A percentile compares a stretch with the other conserved stretches of the same genome.
Conservation (phyloP, 352 stramenopile genomes). For the Phytophthora chlamydospora region DNA sequence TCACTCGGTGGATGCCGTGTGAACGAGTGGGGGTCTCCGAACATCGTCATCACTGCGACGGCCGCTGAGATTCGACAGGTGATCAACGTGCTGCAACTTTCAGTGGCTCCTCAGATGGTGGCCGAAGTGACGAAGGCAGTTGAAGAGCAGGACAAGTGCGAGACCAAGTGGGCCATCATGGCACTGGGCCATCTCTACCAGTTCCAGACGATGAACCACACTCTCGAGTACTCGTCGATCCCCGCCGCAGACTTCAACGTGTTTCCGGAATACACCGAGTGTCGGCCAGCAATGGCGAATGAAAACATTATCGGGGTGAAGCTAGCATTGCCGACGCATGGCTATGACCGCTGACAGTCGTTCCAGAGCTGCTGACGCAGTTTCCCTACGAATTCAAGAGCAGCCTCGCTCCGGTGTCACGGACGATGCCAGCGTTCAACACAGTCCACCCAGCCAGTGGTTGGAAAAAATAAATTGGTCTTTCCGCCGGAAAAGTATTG, state of each 20-base stretch:
- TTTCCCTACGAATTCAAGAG: conserved; percentile 29
- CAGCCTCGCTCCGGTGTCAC: conserved; percentile 17
- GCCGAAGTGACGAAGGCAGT: conserved; percentile 13
- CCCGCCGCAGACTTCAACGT: conserved; percentile 28
- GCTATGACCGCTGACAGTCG: conserved; percentile 16
- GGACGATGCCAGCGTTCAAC: conserved; percentile 17
- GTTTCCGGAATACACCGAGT: conserved; percentile 34
- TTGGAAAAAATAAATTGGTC: too few relatives aligned
- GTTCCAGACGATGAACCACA: conserved; percentile 27
- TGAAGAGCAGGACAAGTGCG: conserved; percentile 4
- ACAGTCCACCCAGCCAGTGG: conserved; percentile 19
- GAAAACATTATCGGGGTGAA: conserved; percentile 15
- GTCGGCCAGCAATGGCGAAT: conserved; percentile 19
- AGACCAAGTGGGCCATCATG: conserved; percentile 22
- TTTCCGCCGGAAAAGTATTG: too few relatives aligned
- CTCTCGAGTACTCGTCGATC: conserved; percentile 27
- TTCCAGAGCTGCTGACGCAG: conserved; percentile 20
- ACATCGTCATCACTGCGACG: conserved; percentile 8
- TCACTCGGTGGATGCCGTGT: conserved; percentile 1
- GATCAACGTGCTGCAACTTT: conserved; percentile 13
- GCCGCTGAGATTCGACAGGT: conserved; percentile 16
- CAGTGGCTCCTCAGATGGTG: conserved; percentile 14
- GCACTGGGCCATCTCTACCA: conserved; percentile 17
- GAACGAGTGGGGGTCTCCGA: conserved; percentile 26
- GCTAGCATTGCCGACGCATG: conserved; percentile 12